Evolutionary conservation across 2,329 filamentous ascomycete genomes (phyloP).

Genomic region (Microcyclospora pomicola): DNA sequence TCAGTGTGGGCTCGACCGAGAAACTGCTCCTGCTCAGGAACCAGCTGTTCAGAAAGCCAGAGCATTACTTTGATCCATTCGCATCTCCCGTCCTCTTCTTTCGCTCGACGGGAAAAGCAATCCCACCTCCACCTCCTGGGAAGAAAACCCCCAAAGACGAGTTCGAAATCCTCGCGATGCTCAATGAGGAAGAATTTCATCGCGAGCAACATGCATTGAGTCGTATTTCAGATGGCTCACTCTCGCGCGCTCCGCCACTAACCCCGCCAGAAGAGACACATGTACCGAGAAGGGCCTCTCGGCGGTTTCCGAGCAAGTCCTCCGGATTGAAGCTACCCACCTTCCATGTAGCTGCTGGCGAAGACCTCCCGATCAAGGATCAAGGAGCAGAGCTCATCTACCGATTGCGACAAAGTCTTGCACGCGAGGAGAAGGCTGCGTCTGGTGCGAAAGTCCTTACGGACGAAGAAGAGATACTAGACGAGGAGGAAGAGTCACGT

Average conservation of each 20-base stretch:
- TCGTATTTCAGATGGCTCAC: conserved; percentile 1
- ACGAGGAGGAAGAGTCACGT: too few relatives aligned
- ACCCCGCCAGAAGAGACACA: conserved; percentile 1
- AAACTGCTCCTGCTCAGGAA: conserved; percentile 19
- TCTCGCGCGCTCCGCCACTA: not conserved
- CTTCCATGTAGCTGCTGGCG: conserved; percentile 28
- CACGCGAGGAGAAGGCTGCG: too few relatives aligned
- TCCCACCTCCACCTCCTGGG: conserved; percentile 8
- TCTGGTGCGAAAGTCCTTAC: too few relatives aligned
- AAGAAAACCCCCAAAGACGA: conserved; percentile 16
- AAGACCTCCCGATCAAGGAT: conserved; percentile 24
- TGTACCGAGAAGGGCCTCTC: conserved; percentile 18
- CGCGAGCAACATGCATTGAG: conserved; percentile 13
- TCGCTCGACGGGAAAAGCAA: conserved; percentile 27
- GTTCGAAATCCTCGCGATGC: conserved; percentile 15
- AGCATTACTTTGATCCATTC: conserved; percentile 36
- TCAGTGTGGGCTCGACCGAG: not conserved
- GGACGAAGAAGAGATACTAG: too few relatives aligned
- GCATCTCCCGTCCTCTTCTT: conserved; percentile 38
- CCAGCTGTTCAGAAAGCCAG: conserved; percentile 28
- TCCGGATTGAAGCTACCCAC: conserved; percentile 27
- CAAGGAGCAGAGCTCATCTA: conserved; percentile 30
- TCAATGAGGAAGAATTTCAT: conserved; percentile 18
- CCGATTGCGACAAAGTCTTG: conserved; percentile 26
- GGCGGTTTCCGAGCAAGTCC: conserved; percentile 29